phyloP scores from a whole-genome alignment of 192 early-diverging fungal species.

The Spizellomyces sp. region DNA sequence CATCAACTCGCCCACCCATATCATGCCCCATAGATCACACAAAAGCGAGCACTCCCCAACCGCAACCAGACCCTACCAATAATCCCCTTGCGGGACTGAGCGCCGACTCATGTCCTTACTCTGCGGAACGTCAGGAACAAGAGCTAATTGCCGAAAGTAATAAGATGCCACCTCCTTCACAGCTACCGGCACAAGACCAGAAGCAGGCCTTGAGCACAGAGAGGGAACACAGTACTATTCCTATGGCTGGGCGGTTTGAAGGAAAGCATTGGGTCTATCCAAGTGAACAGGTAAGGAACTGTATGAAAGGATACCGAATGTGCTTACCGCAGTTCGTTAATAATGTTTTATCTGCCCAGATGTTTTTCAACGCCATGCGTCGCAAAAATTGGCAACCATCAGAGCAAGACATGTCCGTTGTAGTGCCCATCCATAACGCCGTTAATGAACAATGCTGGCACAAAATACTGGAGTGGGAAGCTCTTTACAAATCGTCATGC shows the following conservation, averaged over 20 bases:
- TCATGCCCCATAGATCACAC: conserved; percentile 14
- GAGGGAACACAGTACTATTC: conserved; percentile 79
- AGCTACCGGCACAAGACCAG: conserved; percentile 31
- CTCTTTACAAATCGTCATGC: conserved; percentile 44
- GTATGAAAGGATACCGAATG: neutral
- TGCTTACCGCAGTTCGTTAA: no score
- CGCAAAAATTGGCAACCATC: conserved; percentile 86
- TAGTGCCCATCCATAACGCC: conserved; percentile 92
- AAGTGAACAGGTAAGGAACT: conserved; percentile 66
- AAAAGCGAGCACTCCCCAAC: neutral
- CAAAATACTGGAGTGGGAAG: conserved; percentile 85
- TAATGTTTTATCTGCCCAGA: conserved; percentile 28
- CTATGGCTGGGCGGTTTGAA: conserved; percentile 59
- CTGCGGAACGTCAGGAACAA: conserved; percentile 28
- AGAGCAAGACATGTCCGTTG: conserved; percentile 82
- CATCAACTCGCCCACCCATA: no score
- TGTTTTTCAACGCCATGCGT: conserved; percentile 96
- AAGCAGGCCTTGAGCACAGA: conserved; percentile 52
- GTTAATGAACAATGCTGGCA: conserved; percentile 92
- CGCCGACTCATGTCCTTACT: conserved; percentile 30
- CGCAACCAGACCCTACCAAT: conserved; percentile 3
- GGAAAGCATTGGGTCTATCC: conserved; percentile 84
- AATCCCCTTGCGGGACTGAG: conserved; percentile 11
- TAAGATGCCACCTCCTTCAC: conserved; percentile 46
- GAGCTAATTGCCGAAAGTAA: conserved; percentile 29